These are phyloP conservation scores for Suhomyces vadensis DNA, from an alignment of 805 yeast species.

Conservation along the genomic window DNA sequence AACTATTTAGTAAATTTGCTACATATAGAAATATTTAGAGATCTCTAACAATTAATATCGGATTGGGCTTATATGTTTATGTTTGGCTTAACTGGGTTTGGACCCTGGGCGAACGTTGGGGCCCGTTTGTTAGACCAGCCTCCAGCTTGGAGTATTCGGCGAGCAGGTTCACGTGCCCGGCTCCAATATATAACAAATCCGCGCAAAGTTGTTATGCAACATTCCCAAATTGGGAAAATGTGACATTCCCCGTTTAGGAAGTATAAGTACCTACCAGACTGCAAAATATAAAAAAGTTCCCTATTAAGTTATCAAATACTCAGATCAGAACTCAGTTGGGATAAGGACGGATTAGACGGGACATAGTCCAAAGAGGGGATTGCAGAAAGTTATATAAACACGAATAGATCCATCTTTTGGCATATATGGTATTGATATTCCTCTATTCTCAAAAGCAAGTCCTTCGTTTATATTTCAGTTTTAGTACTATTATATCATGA, in stretches of 20 bases:
- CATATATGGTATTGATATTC: too few species aligned
- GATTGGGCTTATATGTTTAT: too few species aligned
- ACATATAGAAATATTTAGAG: too few species aligned
- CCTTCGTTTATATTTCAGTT: constrained; percentile 1
- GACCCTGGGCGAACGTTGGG: not conserved
- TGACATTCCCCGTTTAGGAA: constrained; percentile 3
- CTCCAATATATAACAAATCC: too few species aligned
- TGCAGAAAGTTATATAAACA: too few species aligned
- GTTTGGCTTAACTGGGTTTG: not conserved
- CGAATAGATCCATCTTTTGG: too few species aligned
- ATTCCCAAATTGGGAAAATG: constrained; percentile 1
- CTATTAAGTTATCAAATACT: not conserved
- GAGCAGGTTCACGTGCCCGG: not conserved
- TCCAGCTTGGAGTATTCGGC: not conserved
- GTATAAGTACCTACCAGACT: not conserved
- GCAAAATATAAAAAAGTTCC: not conserved
- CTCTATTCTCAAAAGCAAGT: too few species aligned
- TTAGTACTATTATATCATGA: constrained; percentile 7
- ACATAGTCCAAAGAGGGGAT: too few species aligned
- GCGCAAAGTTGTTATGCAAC: too few species aligned
- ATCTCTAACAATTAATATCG: too few species aligned
- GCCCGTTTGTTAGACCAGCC: not conserved
- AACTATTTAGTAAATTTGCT: too few species aligned
- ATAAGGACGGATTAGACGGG: too few species aligned
- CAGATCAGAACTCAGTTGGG: not conserved